Evolutionary conservation across 306 rosid genomes (phyloP).

Genomic region (Comarum palustre): DNA sequence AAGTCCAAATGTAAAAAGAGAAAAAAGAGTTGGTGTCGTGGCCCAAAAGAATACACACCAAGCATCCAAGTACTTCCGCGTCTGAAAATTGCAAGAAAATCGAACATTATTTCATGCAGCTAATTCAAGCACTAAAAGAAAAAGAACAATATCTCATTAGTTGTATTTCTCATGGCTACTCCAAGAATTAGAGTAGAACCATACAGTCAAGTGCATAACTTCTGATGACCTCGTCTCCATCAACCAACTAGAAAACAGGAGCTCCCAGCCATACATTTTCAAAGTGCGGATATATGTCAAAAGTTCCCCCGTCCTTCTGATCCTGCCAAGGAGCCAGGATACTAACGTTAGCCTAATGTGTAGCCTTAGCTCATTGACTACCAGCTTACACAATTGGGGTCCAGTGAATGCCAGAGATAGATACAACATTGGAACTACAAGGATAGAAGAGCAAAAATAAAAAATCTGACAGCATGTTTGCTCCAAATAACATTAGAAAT

Average conservation of each 20-base stretch:
- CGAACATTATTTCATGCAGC: slow-evolving; percentile 12
- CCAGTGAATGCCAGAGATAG: background rate
- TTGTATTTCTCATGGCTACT: slow-evolving; percentile 16
- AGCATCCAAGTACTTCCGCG: slow-evolving; percentile 94
- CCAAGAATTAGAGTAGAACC: slow-evolving; percentile 25
- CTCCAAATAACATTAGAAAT: background rate
- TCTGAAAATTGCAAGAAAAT: slow-evolving; percentile 47
- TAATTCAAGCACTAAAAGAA: slow-evolving; percentile 16
- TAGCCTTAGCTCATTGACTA: background rate
- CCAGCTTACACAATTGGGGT: background rate
- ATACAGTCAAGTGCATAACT: slow-evolving; percentile 80
- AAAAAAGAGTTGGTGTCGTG: slow-evolving; percentile 86
- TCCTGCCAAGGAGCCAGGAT: slow-evolving; percentile 41
- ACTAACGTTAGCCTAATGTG: slow-evolving; percentile 3
- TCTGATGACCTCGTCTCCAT: slow-evolving; percentile 86
- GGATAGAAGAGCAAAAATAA: background rate
- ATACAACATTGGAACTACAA: background rate
- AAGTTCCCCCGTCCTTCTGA: slow-evolving; percentile 86
- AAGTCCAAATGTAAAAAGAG: slow-evolving; percentile 90
- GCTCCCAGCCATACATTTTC: slow-evolving; percentile 95
- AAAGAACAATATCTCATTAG: slow-evolving; percentile 13
- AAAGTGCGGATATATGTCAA: slow-evolving; percentile 79
- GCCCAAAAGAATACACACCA: slow-evolving; percentile 99
- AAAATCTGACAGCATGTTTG: background rate
- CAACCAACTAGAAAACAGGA: slow-evolving; percentile 86